Evolutionary conservation across 139 green algal species (phyloP).

Genomic region (Pedinophyceae sp.): DNA sequence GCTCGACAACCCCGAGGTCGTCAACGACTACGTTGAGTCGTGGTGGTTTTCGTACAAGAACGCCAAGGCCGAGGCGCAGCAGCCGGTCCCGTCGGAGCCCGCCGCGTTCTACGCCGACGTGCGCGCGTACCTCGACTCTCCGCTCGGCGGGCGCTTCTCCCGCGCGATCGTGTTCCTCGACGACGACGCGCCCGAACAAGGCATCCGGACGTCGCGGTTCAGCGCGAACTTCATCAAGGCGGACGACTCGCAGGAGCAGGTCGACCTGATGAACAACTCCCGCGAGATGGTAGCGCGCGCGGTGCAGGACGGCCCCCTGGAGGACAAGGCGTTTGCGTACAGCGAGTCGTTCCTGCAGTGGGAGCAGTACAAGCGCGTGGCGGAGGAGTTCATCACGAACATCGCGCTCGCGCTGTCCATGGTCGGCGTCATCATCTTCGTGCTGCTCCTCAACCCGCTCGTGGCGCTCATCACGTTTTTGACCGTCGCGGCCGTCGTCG

Average conservation of each 20-base stretch:
- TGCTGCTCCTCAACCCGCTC: slow-evolving; percentile 24
- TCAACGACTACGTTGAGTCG: slow-evolving; percentile 1
- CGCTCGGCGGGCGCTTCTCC: too few relatives aligned
- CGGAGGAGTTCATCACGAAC: slow-evolving; percentile 18
- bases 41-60: slow-evolving; percentile 3
- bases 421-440: slow-evolving; percentile 20
- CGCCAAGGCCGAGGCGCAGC: too few relatives aligned
- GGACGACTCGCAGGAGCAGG: slow-evolving; percentile 3
- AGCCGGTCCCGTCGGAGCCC: neutral
- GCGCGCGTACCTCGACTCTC: too few relatives aligned
- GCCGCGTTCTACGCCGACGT: slow-evolving; percentile 17
- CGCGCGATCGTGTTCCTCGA: too few relatives aligned
- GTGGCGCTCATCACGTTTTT: slow-evolving; percentile 15
- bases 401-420: slow-evolving; percentile 19
- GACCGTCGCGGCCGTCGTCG: slow-evolving; percentile 19
- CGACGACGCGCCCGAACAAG: too few relatives aligned
- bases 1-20: neutral
- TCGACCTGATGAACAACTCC: slow-evolving; percentile 20
- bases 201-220: too few relatives aligned
- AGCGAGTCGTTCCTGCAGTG: slow-evolving; percentile 17
- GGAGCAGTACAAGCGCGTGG: slow-evolving; percentile 29
- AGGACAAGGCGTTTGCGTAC: slow-evolving; percentile 10
- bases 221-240: too few relatives aligned
- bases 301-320: slow-evolving; percentile 5
- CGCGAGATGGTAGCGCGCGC: slow-evolving; percentile 16